Base-by-base conservation (phyloP, 176 grass and related monocot species). In the Thinopyrum elongatum region DNA sequence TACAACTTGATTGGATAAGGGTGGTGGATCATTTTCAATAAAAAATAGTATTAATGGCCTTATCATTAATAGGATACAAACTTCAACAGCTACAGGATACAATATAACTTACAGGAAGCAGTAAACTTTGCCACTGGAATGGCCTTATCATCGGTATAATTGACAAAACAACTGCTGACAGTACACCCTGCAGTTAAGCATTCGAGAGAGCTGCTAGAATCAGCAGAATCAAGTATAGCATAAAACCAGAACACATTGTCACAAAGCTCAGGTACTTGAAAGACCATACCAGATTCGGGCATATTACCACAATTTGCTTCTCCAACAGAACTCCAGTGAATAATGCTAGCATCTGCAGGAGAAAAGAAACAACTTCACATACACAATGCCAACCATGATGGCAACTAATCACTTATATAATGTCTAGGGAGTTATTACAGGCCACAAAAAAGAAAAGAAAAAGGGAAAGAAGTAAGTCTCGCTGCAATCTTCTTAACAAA, bases 121-220 rank as follows among this genome's bases (percentile, higher is more conserved):
- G 83, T 79, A 98, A 94, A 87, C 97, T 94, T 84, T 98, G 97
- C 97, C 97, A 98, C 65, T 96, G 91, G 86, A 98, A 98, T 57
- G 97, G 97, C 83, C 97, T 89, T 68, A 98, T 91, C 90, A 96
- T 98, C 6, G 97, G 97, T 86, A 96, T 92, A 84, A 96, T 47
- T 44, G 97, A 98, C 59, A 98, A 86, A 34, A 98, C 88, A 82
- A 98, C 90, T 17, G 97, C 94, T 87, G 97, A 96, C 55, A 98
- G 79, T 68, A 98, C 82, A 83, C 97, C 97, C 97, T 98, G 88
- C 92, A 92, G 66, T 91, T 85, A 80, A 77, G 31, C 59, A 62
- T 79, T 78, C 71, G 42, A 91, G 85, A 69, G 39, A 84, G 76
- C 39, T 23, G 53, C 31, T 85, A 65, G 44, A 90, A 96, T 87